phyloP scores from a whole-genome alignment of 768 basidiomycete species.

The Mycena amicta region DNA sequence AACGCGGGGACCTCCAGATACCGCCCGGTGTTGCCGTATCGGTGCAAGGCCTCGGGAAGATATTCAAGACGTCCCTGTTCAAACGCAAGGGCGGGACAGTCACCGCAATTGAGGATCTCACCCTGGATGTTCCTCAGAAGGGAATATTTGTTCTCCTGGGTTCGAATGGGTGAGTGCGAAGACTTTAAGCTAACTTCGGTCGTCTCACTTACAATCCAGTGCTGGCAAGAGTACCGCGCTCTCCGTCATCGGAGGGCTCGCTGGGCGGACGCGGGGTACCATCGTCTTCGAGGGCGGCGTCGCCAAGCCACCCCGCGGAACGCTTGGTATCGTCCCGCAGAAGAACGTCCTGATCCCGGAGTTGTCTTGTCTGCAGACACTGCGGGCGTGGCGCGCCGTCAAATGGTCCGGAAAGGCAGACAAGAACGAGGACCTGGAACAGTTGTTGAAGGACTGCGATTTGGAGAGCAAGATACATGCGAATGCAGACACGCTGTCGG shows the following conservation, averaged over 20 bases:
- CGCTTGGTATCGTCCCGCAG: conserved; percentile 62
- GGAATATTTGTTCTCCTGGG: conserved; percentile 82
- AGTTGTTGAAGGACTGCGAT: conserved; percentile 73
- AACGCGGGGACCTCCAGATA: conserved; percentile 23
- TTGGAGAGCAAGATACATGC: conserved; percentile 67
- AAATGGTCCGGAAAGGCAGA: conserved; percentile 57
- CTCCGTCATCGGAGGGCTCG: conserved; percentile 65
- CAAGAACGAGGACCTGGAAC: conserved; percentile 59
- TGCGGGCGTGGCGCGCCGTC: conserved; percentile 71
- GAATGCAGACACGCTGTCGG: conserved; percentile 67
- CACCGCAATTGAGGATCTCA: conserved; percentile 67
- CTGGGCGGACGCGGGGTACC: conserved; percentile 59
- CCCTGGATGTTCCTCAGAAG: conserved; percentile 65
- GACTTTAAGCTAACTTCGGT: too few relatives aligned
- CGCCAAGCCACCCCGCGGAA: conserved; percentile 59
- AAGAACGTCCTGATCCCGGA: conserved; percentile 84
- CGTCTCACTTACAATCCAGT: too few relatives aligned
- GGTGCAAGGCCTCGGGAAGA: conserved; percentile 60
- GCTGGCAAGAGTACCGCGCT: conserved; percentile 79
- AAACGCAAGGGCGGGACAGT: conserved; percentile 49
- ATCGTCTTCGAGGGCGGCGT: conserved; percentile 58
- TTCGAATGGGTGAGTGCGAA: conserved; percentile 62
- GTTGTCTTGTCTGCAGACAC: conserved; percentile 71
- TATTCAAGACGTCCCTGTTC: conserved; percentile 54
- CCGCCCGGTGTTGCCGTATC: conserved; percentile 58